Base-by-base conservation (phyloP, 345 rosid species). In the Camelina neglecta region DNA sequence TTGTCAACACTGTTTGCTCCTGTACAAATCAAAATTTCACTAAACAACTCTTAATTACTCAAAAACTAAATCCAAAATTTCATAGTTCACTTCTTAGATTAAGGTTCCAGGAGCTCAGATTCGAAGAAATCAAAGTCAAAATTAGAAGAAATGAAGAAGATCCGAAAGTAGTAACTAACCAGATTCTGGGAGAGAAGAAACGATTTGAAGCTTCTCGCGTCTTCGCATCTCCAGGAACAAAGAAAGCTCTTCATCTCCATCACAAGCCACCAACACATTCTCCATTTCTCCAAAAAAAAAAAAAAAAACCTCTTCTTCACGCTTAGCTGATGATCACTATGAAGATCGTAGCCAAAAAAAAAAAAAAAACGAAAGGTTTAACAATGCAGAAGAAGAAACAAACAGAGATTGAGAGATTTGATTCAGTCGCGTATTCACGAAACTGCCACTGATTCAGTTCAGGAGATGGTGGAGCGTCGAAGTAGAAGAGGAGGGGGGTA, bases 181-280 rank as follows among this genome's bases (percentile, higher is more conserved):
- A 83, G 75, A 68, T 79, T 81, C 44, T n/a, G 68, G 29, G 79
- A 69, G 62, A 81, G 75, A 42, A 84, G 81, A 81, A 67, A 72
- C 21, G 60, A 51, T 10, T 66, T 76, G 81, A 76, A 83, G 82
- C 74, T 88, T 87, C 84, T 90, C 97, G 15, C 91, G 87, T 77
- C 85, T 84, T 69, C 87, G 82, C 91, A 90, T 86, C 82, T 93
- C 94, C 12, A 93, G 82, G 70, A 93, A 93, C 60, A 92, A 70
- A 64, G 92, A 81, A 7, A 90, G 91, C 67, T 90, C 93, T 41
- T 90, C 96, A 47, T 90, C 96, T 75, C 81, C 86, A 67, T 90
- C 94, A 61, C 79, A 83, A 84, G 82, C 72, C 70, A 71, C 81
- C 70, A 79, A 69, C 79, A 82, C 76, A 21, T 63, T 71, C 20